Percentiles rank a stretch among this genome's conserved stretches.
Evolutionary conservation across 371 early-diverging fungal genomes (phyloP).

Genomic region (Rhizopus microsporus): DNA sequence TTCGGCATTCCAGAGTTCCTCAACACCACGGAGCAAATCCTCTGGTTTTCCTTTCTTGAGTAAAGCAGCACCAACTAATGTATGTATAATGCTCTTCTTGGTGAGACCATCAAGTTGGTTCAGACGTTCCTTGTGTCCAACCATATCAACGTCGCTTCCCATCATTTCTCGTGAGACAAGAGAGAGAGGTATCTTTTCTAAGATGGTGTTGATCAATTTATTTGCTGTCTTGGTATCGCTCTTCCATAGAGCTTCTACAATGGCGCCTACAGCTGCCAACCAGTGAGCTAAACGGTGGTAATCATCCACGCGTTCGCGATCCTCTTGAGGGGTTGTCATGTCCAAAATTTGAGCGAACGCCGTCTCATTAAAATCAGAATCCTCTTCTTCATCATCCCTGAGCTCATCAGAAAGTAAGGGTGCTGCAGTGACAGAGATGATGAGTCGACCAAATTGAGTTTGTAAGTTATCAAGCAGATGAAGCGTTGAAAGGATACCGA

Average conservation of each 20-base stretch:
- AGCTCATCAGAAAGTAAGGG: constrained; percentile 13
- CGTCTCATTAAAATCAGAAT: constrained; percentile 27
- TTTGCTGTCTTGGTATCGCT: constrained; percentile 30
- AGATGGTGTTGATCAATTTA: constrained; percentile 11
- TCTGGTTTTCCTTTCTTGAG: constrained; percentile 16
- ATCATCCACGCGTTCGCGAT: constrained; percentile 15
- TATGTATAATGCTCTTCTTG: constrained; percentile 24
- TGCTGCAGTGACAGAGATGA: constrained; percentile 33
- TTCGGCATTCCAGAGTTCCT: constrained; percentile 33
- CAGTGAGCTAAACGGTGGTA: constrained; percentile 35
- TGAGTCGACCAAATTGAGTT: constrained; percentile 37
- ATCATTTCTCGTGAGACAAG: constrained; percentile 22
- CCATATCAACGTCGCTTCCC: constrained; percentile 12
- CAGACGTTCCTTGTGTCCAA: constrained; percentile 22
- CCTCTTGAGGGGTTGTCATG: constrained; percentile 19
- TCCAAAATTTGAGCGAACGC: constrained; percentile 33
- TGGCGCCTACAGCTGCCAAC: constrained; percentile 40
- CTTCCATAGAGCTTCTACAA: constrained; percentile 41
- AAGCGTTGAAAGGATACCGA: constrained; percentile 32
- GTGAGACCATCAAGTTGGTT: constrained; percentile 26
- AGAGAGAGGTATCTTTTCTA: constrained; percentile 22
- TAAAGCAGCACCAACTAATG: constrained; percentile 23
- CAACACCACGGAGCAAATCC: constrained; percentile 20
- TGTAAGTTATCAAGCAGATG: constrained; percentile 42
- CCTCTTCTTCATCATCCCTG: constrained; percentile 5